phyloP scores from a whole-genome alignment of 1,284 basidiomycete genomes.

The Stygiomarasmius scandens region DNA sequence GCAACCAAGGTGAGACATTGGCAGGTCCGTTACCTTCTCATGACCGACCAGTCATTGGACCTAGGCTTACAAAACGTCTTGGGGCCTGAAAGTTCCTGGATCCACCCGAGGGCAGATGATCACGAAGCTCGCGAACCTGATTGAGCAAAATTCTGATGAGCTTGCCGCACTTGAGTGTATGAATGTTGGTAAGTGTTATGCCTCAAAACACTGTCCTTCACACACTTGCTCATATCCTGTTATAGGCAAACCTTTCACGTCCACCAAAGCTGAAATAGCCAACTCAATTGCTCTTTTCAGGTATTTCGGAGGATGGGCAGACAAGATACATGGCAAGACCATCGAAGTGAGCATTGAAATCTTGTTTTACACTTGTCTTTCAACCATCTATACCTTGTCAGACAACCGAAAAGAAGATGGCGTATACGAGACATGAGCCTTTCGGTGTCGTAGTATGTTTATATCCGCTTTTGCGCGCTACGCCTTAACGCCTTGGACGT shows the following conservation, averaged over 20 bases:
- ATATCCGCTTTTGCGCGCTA: neutral
- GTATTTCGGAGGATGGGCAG: slow-evolving; percentile 52
- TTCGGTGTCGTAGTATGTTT: slow-evolving; percentile 70
- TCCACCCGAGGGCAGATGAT: slow-evolving; percentile 62
- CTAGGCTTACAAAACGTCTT: slow-evolving; percentile 64
- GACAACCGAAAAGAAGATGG: slow-evolving; percentile 65
- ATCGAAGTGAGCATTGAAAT: slow-evolving; percentile 45
- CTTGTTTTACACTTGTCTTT: neutral
- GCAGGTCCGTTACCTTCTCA: neutral
- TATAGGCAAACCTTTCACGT: slow-evolving; percentile 53
- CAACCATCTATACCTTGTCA: slow-evolving; percentile 40
- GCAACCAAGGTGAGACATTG: slow-evolving; percentile 56
- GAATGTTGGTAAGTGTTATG: slow-evolving; percentile 50
- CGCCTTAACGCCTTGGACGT: neutral
- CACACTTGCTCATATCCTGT: neutral
- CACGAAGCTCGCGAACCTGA: slow-evolving; percentile 69
- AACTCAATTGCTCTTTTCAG: slow-evolving; percentile 49
- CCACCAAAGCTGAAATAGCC: slow-evolving; percentile 55
- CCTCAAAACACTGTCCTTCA: neutral
- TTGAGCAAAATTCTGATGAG: slow-evolving; percentile 71
- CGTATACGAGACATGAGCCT: slow-evolving; percentile 84
- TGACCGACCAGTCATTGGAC: neutral
- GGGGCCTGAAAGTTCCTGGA: slow-evolving; percentile 68
- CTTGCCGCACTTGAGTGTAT: slow-evolving; percentile 78
- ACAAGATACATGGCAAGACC: slow-evolving; percentile 69